Evolutionary conservation across 2,329 filamentous ascomycete genomes (phyloP).

Genomic region (Aspergillus phoenicis): DNA sequence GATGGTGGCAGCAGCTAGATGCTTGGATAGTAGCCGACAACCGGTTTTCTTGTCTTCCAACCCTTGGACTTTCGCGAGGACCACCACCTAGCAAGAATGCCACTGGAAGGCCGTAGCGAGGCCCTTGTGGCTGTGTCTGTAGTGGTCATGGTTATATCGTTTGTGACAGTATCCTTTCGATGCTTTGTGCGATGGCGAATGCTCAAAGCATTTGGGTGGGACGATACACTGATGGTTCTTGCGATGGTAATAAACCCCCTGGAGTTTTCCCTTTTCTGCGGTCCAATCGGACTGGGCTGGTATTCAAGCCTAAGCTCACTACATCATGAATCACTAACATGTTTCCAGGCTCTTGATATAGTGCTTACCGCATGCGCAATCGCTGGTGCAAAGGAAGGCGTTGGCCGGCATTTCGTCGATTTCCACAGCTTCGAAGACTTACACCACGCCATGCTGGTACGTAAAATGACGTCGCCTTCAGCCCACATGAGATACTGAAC

Average conservation of each 20-base stretch:
- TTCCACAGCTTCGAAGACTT: conserved; percentile 5
- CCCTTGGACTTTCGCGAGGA: neutral
- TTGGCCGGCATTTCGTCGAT: conserved; percentile 24
- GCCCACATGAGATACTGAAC: neutral
- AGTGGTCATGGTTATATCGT: conserved; percentile 28
- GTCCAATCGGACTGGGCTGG: too few relatives aligned
- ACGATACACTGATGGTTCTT: conserved; percentile 37
- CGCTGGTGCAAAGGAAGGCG: conserved; percentile 30
- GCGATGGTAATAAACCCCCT: conserved; percentile 26
- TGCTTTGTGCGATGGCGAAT: conserved; percentile 35
- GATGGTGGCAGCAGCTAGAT: neutral
- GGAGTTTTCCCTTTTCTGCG: too few relatives aligned
- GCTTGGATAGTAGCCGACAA: too few relatives aligned
- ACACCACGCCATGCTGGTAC: conserved; percentile 10
- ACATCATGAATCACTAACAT: neutral
- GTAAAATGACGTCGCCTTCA: neutral
- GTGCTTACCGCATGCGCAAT: conserved; percentile 34
- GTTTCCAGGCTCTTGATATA: conserved; percentile 28
- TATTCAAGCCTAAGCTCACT: too few relatives aligned
- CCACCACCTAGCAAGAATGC: neutral
- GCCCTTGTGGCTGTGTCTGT: conserved; percentile 31
- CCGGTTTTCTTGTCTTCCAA: neutral
- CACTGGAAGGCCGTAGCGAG: conserved; percentile 30
- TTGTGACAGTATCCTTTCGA: conserved; percentile 31
- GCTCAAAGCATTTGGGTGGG: conserved; percentile 37